Base-by-base conservation (phyloP, 2,329 filamentous ascomycete species). In the Lasiodiplodia sp. region DNA sequence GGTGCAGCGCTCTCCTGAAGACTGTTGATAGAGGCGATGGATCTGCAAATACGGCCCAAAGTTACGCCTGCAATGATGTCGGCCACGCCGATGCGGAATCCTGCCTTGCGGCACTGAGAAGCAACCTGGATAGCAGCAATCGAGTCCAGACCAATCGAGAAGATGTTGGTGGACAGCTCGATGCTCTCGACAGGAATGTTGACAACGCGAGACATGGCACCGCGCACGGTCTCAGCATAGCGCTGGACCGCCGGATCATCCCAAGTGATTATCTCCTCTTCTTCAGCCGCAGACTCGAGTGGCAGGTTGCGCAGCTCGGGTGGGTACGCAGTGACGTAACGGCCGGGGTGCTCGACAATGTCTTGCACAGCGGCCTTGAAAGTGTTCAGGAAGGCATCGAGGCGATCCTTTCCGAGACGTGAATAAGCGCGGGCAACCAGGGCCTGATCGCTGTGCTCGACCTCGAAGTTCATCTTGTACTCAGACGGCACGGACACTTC, bases 111-210 rank as follows among this genome's bases (percentile, higher is more conserved):
- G 28, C 60, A 68, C 34, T 56, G 63, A 3, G 58, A 66, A 16
- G 67, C 67, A 12, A 68, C 67, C 23, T 68, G 60, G 12, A 68
- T 68, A n/a, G 67, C 67, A 18, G 67, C 67, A 23, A 68, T 68
- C 4, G 67, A 68, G 52, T 68, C 67, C 16, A 68, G 49, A 16
- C 67, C 67, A 47, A 68, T 68, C 5, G 67, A 68, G 47, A 68
- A 68, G 37, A 68, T 68, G n/a, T 66, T 68, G 12, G 67, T 68
- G 25, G 67, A 64, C 21, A 65, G 62, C 23, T 57, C 53, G 25
- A 68, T 68, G n/a, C 52, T 66, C 51, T 68, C 58, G 12, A 65
- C 44, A 0, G 58, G 60, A 34, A 68, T 21, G n/a, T 68, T 57
- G 23, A 64, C 58, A n/a, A 68, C 60, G 14, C 49, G 28, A 31